Evolutionary conservation across 257 asterid species (phyloP).

Genomic region (Solanum arcanum): DNA sequence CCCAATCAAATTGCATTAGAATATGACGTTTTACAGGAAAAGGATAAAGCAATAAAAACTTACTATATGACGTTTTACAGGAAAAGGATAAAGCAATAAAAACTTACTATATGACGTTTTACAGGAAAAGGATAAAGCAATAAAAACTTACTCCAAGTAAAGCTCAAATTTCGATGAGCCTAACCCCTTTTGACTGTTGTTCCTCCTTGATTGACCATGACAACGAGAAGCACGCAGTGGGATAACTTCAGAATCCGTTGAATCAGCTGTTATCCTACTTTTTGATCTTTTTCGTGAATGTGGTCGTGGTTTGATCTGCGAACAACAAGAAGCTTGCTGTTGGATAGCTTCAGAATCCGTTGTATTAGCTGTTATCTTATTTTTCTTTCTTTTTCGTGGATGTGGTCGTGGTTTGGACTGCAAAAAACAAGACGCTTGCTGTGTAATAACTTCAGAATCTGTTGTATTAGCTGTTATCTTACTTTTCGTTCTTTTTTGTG

Average conservation of each 20-base stretch:
- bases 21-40: neutral
- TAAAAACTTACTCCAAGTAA: slow-evolving; percentile 33
- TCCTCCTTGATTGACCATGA: slow-evolving; percentile 37
- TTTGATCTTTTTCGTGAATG: neutral
- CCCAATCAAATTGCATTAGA: neutral
- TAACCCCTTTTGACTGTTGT: slow-evolving; percentile 23
- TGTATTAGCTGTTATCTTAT: neutral
- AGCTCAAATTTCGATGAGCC: slow-evolving; percentile 27
- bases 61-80: neutral
- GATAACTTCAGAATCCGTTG: slow-evolving; percentile 9
- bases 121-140: neutral
- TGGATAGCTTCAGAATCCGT: slow-evolving; percentile 9
- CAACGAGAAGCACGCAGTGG: slow-evolving; percentile 12
- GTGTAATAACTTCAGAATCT: slow-evolving; percentile 7
- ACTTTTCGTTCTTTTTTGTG: neutral
- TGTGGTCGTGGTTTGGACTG: neutral
- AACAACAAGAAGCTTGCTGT: slow-evolving; percentile 1
- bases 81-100: too few species aligned
- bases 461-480: neutral
- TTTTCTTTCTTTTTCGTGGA: neutral
- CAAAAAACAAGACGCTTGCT: neutral
- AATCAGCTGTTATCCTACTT: neutral
- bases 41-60: too few species aligned
- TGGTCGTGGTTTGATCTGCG: neutral
- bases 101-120: neutral